Percentiles rank a stretch among this genome's conserved stretches.
phyloP scores from a whole-genome alignment of 768 basidiomycete species.

The Hypholoma sublateritium region DNA sequence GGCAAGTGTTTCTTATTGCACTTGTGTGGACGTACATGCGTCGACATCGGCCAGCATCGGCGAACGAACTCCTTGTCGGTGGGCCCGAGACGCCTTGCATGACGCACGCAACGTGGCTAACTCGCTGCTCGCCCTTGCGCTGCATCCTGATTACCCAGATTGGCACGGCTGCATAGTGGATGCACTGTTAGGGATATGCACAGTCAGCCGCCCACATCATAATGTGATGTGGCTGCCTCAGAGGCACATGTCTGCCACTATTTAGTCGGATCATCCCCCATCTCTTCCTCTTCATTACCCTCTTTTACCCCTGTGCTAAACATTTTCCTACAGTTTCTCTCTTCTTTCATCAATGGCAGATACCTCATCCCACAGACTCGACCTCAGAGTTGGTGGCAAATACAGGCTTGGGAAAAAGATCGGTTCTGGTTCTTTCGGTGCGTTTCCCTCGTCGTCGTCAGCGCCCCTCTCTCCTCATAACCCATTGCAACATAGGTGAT shows the following conservation, averaged over 20 bases:
- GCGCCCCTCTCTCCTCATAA: conserved; percentile 10
- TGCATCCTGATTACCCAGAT: conserved; percentile 11
- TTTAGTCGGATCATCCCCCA: conserved; percentile 30
- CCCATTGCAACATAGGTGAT: conserved; percentile 59
- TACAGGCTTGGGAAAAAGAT: conserved; percentile 99
- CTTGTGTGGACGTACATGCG: conserved; percentile 5
- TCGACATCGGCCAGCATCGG: not conserved
- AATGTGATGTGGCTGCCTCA: conserved; percentile 36
- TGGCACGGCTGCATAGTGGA: not conserved
- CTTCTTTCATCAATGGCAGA: conserved; percentile 64
- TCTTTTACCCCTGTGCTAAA: conserved; percentile 14
- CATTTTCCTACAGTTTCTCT: conserved; percentile 17
- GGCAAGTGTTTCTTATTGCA: conserved; percentile 19
- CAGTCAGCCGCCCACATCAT: conserved; percentile 30
- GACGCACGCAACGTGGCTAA: conserved; percentile 25
- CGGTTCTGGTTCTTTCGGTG: conserved; percentile 96
- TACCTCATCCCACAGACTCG: conserved; percentile 66
- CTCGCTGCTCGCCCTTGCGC: conserved; percentile 15
- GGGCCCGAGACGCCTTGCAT: conserved; percentile 14
- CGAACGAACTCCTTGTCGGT: not conserved
- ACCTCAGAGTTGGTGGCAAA: conserved; percentile 90
- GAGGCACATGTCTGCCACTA: conserved; percentile 43
- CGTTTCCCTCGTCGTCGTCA: conserved; percentile 28
- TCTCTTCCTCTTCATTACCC: conserved; percentile 21
- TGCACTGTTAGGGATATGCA: conserved; percentile 6